Evolutionary conservation across 352 stramenopile genomes (phyloP), one percentile per base, ranked within the genome.

Genomic region (Globisporangium barbulae): DNA sequence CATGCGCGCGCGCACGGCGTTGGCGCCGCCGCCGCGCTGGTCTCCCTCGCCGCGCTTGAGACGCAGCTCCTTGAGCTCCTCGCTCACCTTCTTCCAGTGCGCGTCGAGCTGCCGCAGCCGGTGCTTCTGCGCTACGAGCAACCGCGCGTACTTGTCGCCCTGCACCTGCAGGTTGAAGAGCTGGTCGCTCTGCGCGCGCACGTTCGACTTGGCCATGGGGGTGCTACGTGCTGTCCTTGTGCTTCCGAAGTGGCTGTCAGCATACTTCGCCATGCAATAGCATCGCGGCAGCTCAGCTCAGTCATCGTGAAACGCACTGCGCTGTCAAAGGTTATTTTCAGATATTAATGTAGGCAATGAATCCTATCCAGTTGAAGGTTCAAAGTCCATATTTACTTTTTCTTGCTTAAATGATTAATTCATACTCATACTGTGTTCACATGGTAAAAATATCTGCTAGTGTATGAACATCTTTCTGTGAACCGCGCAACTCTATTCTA

Each of bases 151-250:
- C 67, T 90, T 91, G 77, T 93, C 84, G 19, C 80, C 80, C 67
- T 91, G 80, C 3, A 91, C 72, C 61, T 93, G 84, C n/a, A 93
- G 68, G 54, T 88, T 87, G 74, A 93, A 93, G 55, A 91, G 77
- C 71, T 88, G 76, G 62, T 93, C 84, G 52, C 80, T 91, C 71
- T 91, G 81, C 28, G 80, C 79, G 35, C 75, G 75, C 49, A 75
- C 79, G 61, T 88, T 88, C 31, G 75, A 80, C 74, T 84, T 87
- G 70, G 77, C 74, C 77, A 88, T 90, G n/a, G 12, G 35, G 35
- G 8, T 41, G 39, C 5, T 28, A 25, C 3, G 21, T 35, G n/a
- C 13, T 5, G 19, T 0, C 33, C 4, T 9, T 31, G 10, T 10
- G 47, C 2, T 33, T 15, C n/a, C 5, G 47, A 15, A 13, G 35